Evolutionary conservation across 441 rosid species (phyloP), one percentile per base, ranked within the genome.

Genomic region (Brassica balearica): DNA sequence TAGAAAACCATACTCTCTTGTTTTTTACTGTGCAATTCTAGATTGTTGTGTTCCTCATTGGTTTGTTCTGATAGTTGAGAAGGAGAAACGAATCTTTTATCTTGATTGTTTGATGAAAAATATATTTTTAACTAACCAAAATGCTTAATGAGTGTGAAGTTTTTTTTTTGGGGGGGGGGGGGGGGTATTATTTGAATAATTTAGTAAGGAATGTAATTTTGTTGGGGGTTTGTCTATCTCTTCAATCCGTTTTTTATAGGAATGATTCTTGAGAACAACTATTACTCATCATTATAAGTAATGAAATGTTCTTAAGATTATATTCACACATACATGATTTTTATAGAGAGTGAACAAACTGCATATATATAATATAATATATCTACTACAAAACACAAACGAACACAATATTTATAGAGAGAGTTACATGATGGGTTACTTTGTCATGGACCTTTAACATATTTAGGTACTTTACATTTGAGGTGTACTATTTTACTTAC

Each of bases 311-410:
- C 36, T 36, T n/a, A 10, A 14, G 59, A 72, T 14, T 62, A 73
- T 6, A 72, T 25, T 14, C 11, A 63, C 22, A 6, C 2, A 59
- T 8, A 19, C 32, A 29, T 3, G 59, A 29, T 27, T 43, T 56
- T 15, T 12, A 20, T 58, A 63, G 29, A 67, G 46, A 68, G 27
- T 9, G 15, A 43, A 43, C 51, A 75, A 75, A 38, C 34, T 34
- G 3, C 69, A 5, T 70, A 23, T 53, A 61, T 48, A 61, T 48
- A 68, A 68, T 69, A 25, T 63, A 7, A 58, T 58, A 56, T 8
- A 70, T 77, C 29, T 51, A 69, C 11, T 10, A 63, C 66, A 64
- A 61, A 64, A 32, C 80, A 34, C 7, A 69, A 53, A 20, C 62
- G 58, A 70, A 70, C 55, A 77, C 59, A 55, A 23, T 22, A 64